Percentiles rank a stretch among this genome's conserved stretches.
Conservation (phyloP, 495 filamentous ascomycete genomes). For the Penicillium pancosmium region DNA sequence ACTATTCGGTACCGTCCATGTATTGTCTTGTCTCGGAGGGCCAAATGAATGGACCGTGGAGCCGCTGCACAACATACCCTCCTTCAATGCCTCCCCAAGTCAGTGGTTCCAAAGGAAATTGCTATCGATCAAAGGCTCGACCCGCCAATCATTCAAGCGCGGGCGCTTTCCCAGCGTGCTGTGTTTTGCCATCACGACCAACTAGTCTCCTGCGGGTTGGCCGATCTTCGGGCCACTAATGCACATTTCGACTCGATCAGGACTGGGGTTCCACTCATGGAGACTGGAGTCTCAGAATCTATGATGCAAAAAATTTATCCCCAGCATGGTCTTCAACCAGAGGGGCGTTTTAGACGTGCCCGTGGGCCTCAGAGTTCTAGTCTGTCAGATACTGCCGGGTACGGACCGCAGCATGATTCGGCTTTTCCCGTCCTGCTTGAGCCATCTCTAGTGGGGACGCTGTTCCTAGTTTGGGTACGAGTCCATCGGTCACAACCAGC, state of each 20-base stretch:
- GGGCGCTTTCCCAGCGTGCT: conserved; percentile 16
- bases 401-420: conserved; percentile 26
- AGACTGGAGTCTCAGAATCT: conserved; percentile 25
- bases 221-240: conserved; percentile 33
- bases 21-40: neutral
- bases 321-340: conserved; percentile 4
- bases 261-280: conserved; percentile 14
- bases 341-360: conserved; percentile 5
- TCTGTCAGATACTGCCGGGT: conserved; percentile 29
- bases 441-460: conserved; percentile 10
- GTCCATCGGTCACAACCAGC: conserved; percentile 12
- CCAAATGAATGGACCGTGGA: conserved; percentile 16
- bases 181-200: conserved; percentile 23
- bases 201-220: conserved; percentile 31
- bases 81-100: conserved; percentile 8
- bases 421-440: conserved; percentile 21
- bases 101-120: conserved; percentile 13
- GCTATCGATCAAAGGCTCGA: conserved; percentile 7
- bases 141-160: conserved; percentile 21
- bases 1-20: conserved; percentile 11
- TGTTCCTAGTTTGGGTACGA: conserved; percentile 8
- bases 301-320: conserved; percentile 9
- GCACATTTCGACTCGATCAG: conserved; percentile 21
- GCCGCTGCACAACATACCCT: conserved; percentile 31
- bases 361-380: conserved; percentile 19